phyloP scores from a whole-genome alignment of 176 grass and related monocot genomes.

The Dendrocalamus sinicus region DNA sequence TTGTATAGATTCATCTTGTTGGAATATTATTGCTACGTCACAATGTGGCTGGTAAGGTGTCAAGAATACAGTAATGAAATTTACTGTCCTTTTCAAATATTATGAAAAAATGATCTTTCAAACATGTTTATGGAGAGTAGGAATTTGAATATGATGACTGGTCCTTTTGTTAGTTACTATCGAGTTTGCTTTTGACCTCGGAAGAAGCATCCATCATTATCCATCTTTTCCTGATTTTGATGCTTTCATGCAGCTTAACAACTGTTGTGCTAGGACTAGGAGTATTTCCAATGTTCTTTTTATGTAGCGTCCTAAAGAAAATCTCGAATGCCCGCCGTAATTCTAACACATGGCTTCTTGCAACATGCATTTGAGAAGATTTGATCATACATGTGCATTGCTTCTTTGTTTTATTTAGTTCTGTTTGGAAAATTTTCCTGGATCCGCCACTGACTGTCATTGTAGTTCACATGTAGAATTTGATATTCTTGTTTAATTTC shows the following conservation, averaged over 20 bases:
- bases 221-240: neutral
- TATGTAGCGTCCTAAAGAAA: neutral
- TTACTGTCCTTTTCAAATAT: neutral
- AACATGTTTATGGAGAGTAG: neutral
- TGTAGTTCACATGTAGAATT: neutral
- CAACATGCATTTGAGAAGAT: neutral
- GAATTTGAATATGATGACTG: neutral
- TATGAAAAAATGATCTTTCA: neutral
- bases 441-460: too few species aligned
- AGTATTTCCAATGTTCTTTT: neutral
- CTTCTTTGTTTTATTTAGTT: neutral
- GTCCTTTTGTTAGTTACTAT: neutral
- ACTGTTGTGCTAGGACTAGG: neutral
- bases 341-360: neutral
- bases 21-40: neutral
- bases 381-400: neutral
- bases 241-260: neutral
- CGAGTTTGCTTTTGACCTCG: neutral
- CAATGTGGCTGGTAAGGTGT: neutral
- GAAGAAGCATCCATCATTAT: neutral
- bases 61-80: neutral
- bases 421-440: neutral
- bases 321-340: neutral
- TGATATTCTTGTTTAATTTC: neutral
- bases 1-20: neutral